phyloP scores from a whole-genome alignment of 352 stramenopile genomes.

The Phytophthora hybrid region DNA sequence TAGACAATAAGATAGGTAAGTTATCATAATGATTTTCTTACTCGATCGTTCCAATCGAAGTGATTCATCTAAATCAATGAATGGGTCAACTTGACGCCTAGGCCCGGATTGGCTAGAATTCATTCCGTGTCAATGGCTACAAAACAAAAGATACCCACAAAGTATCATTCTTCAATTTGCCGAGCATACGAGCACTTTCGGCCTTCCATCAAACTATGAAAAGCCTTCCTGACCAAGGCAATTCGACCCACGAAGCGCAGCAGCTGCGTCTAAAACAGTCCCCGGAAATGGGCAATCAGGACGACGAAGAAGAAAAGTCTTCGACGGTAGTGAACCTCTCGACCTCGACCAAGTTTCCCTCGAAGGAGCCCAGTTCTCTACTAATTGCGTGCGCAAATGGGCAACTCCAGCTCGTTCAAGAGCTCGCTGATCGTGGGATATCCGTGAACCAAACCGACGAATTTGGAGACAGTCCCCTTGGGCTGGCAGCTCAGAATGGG shows the following conservation, averaged over 20 bases:
- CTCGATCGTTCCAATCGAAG: too few relatives aligned
- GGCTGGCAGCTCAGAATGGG: neutral
- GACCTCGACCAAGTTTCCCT: neutral
- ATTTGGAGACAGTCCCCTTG: neutral
- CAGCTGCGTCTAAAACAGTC: neutral
- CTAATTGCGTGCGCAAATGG: neutral
- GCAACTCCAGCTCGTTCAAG: neutral
- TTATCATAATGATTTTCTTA: too few relatives aligned
- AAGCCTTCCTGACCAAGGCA: neutral
- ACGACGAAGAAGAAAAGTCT: neutral
- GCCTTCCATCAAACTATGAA: neutral
- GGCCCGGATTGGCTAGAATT: neutral
- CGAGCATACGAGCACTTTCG: neutral
- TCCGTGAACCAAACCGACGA: neutral
- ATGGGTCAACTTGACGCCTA: slow-evolving; percentile 10
- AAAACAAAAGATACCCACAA: neutral
- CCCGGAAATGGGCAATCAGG: neutral
- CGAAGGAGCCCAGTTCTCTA: neutral
- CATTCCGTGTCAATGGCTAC: neutral
- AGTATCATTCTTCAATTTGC: neutral
- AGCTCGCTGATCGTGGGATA: neutral
- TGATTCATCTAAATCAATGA: too few relatives aligned
- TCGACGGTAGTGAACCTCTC: neutral
- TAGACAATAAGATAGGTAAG: too few relatives aligned
- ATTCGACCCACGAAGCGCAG: neutral